Evolutionary conservation across 1,284 basidiomycete genomes (phyloP), one percentile per base, ranked within the genome.

Genomic region (Cryptococcus sp.): DNA sequence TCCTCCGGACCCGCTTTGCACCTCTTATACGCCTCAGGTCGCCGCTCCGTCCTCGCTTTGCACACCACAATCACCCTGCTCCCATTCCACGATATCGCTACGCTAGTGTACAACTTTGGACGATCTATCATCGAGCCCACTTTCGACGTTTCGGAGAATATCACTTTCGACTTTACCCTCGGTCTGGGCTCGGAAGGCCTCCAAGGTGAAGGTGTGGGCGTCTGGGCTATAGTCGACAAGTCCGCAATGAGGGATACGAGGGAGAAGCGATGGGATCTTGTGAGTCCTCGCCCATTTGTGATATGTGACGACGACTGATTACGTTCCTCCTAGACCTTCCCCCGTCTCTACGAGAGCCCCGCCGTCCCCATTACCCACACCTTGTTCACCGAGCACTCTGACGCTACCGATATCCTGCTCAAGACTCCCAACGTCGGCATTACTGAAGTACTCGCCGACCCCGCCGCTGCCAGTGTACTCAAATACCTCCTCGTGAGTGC

Each of bases 181-280:
- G 82, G 83, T 0, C 73, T 83, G 27, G 81, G 83, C 47, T 74
- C 83, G 5, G 57, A 59, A 1, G 75, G 74, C 7, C 61, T 74
- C n/a, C 71, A 74, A 58, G 74, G 73, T 17, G 76, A 82, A 80
- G 64, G 79, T 70, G 39, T 86, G 56, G 92, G 91, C 70, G 89
- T 93, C 1, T 94, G 88, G 87, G 91, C 85, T 11, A 76, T 93
- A 48, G 86, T 93, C 30, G 83, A 85, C 46, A 94, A 94, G 82
- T 84, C 87, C 59, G 86, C 89, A 65, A 82, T 94, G 65, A 79
- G 83, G 60, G 80, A 80, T 30, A 83, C 91, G 69, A 87, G 86
- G 76, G 81, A 86, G 61, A 79, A 83, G 54, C 84, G 92, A 57
- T 95, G 90, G 88, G 92, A 94, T 77, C 76, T 94, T 73, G 91